phyloP scores from a whole-genome alignment of 2,329 filamentous ascomycete genomes.

The Penicillium rolfsii region DNA sequence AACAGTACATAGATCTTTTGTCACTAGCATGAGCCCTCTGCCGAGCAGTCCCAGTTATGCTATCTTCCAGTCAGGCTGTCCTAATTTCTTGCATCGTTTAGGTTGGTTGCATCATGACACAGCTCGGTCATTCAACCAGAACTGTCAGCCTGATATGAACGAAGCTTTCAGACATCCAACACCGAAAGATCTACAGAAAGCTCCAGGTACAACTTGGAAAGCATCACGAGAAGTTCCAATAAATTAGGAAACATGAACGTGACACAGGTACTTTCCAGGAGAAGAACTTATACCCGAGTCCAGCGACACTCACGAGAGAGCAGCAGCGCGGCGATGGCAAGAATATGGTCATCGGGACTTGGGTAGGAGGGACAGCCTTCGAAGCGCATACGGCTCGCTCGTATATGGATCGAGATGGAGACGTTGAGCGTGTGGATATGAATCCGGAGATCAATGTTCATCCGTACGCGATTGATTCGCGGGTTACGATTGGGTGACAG shows the following conservation, averaged over 20 bases:
- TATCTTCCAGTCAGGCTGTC: not conserved
- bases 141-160: not conserved
- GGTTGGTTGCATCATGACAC: not conserved
- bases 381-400: conserved; percentile 12
- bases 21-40: not conserved
- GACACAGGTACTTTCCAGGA: conserved; percentile 18
- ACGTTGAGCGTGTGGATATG: conserved; percentile 17
- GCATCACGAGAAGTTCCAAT: conserved; percentile 17
- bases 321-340: conserved; percentile 7
- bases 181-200: conserved; percentile 21
- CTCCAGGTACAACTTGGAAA: conserved; percentile 29
- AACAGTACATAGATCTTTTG: not conserved
- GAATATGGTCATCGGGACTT: conserved; percentile 13
- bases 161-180: conserved; percentile 22
- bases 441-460: conserved; percentile 19
- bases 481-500: conserved; percentile 12
- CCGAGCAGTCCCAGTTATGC: not conserved
- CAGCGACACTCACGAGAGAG: conserved; percentile 6
- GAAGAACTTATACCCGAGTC: conserved; percentile 13
- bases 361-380: conserved; percentile 7
- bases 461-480: conserved; percentile 18
- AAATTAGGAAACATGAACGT: conserved; percentile 25
- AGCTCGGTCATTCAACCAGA: not conserved
- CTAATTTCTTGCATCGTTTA: not conserved
- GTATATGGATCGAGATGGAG: conserved; percentile 15